Conservation (phyloP, 192 early-diverging fungal species). For the Helicostylum pulchrum region DNA sequence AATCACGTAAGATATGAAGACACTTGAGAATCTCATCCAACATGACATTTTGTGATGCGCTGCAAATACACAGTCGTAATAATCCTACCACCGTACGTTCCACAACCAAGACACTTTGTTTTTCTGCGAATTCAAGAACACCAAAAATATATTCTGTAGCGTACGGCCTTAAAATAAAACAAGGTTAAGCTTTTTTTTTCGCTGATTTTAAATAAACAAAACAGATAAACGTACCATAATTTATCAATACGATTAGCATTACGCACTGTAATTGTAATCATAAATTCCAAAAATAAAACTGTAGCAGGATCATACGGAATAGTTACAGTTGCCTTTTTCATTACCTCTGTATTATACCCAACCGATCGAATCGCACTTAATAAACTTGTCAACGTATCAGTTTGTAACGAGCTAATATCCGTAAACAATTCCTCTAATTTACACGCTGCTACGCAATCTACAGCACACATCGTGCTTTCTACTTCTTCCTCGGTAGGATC, state of each 20-base stretch:
- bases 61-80: conserved; percentile 64
- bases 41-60: conserved; percentile 58
- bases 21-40: conserved; percentile 48
- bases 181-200: conserved; percentile 9
- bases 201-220: neutral
- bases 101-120: conserved; percentile 61
- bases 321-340: conserved; percentile 23
- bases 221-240: conserved; percentile 41
- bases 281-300: conserved; percentile 72
- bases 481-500: conserved; percentile 73
- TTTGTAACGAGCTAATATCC: conserved; percentile 72
- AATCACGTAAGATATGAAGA: conserved; percentile 49
- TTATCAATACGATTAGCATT: conserved; percentile 70
- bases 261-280: conserved; percentile 71
- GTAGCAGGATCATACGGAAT: conserved; percentile 60
- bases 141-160: conserved; percentile 67
- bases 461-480: conserved; percentile 57
- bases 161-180: conserved; percentile 52
- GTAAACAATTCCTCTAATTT: conserved; percentile 68
- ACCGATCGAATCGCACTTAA: conserved; percentile 56
- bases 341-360: conserved; percentile 30
- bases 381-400: conserved; percentile 56
- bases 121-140: conserved; percentile 66
- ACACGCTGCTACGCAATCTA: conserved; percentile 68
- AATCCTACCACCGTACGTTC: conserved; percentile 76